phyloP scores from a whole-genome alignment of 208 protist species.

The Naegleria lovaniensis region DNA sequence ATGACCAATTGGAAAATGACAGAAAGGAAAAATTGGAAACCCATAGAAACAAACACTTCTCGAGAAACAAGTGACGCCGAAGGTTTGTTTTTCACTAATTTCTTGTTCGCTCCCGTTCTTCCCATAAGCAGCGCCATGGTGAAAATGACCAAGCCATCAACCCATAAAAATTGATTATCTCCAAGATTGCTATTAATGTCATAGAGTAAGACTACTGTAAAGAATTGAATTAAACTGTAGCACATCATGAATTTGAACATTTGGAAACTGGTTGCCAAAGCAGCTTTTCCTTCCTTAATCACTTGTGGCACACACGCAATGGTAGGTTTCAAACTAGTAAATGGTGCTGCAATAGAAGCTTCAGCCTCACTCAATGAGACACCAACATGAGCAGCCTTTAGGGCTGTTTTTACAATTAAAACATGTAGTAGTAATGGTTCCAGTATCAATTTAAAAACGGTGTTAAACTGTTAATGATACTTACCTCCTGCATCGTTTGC shows the following conservation, averaged over 20 bases:
- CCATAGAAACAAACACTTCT: constrained; percentile 9
- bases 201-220: constrained; percentile 24
- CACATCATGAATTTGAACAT: constrained; percentile 37
- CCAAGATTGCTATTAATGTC: constrained; percentile 6
- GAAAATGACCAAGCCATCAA: not conserved
- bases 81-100: not conserved
- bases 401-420: not conserved
- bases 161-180: constrained; percentile 10
- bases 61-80: not conserved
- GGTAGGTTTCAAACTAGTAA: constrained; percentile 22
- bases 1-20: not conserved
- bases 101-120: not conserved
- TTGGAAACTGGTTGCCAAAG: constrained; percentile 35
- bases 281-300: constrained; percentile 30
- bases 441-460: not conserved
- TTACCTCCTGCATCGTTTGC: constrained; percentile 29
- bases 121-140: not conserved
- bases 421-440: not conserved
- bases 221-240: constrained; percentile 38
- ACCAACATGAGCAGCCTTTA: constrained; percentile 36
- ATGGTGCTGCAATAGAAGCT: constrained; percentile 40
- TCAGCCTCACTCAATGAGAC: constrained; percentile 34
- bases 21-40: not conserved
- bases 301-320: constrained; percentile 28
- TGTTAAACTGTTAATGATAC: not conserved